Evolutionary conservation across 345 rosid genomes (phyloP), one percentile per base, ranked within the genome.

Genomic region (Dipteronia dyeriana): DNA sequence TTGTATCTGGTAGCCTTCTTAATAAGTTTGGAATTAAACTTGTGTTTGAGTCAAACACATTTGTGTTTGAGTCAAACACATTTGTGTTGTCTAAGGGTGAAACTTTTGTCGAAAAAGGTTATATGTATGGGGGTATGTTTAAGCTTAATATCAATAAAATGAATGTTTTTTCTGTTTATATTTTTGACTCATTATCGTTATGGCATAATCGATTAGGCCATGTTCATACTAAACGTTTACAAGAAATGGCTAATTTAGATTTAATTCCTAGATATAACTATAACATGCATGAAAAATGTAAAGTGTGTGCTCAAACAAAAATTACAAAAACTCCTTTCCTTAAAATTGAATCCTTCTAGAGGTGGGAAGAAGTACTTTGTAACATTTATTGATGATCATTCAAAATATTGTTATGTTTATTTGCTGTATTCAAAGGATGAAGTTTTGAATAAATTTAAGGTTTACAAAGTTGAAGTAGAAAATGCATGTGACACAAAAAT

Each of bases 401-500:
- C 1, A 14, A 19, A 38, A 38, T 31, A 29, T 17, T 65, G n/a
- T 31, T 65, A 26, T 26, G 22, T 65, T 1, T 65, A 34, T 38
- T 29, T 16, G 3, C 10, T 67, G 16, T 16, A 39, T 67, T 22
- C 26, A 19, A 67, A 67, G 4, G 17, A 34, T 5, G 17, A 67
- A 68, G 71, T 45, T 1, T 45, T 68, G 13, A 19, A 68, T 68
- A 45, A 45, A 68, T 68, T 22, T 68, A 68, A 45, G 4, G 45
- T 43, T 68, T 68, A 45, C 12, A 22, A 68, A 25, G 7, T 4
- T 10, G 19, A 68, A 68, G n/a, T 22, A n/a, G n/a, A 68, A 7
- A 68, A 20, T 43, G 49, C 17, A 1, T 10, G n/a, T 22, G 17
- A 2, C 3, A 23, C 0, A n/a, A n/a, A 45, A 6, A 38, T 66